These are phyloP conservation scores for Rhizoclosmatium hyalinum DNA, from an alignment of 371 early-diverging fungal species.

Conservation along the genomic window DNA sequence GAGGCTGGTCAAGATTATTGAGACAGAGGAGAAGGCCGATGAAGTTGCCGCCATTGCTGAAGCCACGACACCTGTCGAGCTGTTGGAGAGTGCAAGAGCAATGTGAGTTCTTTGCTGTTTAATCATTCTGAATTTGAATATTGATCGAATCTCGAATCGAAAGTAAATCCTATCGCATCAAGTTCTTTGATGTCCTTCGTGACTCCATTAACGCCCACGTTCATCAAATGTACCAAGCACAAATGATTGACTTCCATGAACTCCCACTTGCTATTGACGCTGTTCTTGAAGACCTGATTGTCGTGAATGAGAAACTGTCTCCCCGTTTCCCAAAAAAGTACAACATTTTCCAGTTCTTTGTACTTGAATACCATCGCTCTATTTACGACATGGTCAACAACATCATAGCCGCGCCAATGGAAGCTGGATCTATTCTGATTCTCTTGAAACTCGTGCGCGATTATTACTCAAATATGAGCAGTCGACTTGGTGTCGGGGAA, in stretches of 20 bases:
- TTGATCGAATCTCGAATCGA: background rate
- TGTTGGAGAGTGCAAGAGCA: constrained; percentile 17
- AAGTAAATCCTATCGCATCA: constrained; percentile 76
- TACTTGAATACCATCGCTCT: constrained; percentile 90
- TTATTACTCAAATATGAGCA: constrained; percentile 87
- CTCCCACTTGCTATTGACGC: constrained; percentile 60
- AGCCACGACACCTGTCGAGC: constrained; percentile 28
- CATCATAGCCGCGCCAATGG: constrained; percentile 61
- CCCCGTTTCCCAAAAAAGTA: constrained; percentile 90
- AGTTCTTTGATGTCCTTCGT: constrained; percentile 77
- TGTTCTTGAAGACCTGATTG: constrained; percentile 85
- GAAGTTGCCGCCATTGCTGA: constrained; percentile 65
- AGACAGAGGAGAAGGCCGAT: constrained; percentile 87
- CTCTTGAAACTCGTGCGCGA: constrained; percentile 89
- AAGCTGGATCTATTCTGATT: constrained; percentile 78
- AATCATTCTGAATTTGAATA: background rate
- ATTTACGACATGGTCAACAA: constrained; percentile 79
- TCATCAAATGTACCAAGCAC: constrained; percentile 40
- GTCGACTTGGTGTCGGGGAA: constrained; percentile 81
- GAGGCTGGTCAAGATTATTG: constrained; percentile 88
- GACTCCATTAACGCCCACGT: constrained; percentile 73
- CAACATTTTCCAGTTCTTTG: constrained; percentile 90
- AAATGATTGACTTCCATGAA: constrained; percentile 43
- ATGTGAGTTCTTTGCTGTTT: constrained; percentile 3
- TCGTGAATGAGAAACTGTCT: constrained; percentile 85